phyloP scores from a whole-genome alignment of 805 yeast genomes.

The Pichia rugopelliculosa region DNA sequence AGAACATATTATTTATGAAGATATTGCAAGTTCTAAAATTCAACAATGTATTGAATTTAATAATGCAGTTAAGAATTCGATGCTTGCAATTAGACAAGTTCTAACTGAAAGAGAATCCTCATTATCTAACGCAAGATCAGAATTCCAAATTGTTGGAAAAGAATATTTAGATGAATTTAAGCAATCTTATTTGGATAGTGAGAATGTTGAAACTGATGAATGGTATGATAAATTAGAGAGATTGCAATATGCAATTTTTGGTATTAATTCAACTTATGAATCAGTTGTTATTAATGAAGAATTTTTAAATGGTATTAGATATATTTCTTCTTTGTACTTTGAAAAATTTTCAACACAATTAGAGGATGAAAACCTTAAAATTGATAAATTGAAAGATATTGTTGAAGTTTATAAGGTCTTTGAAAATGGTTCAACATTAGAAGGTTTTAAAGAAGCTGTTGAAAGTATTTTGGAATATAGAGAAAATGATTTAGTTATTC shows the following conservation, averaged over 20 bases:
- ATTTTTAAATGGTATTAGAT: slow-evolving; percentile 61
- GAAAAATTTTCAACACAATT: slow-evolving; percentile 35
- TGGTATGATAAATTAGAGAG: slow-evolving; percentile 67
- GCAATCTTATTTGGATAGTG: slow-evolving; percentile 46
- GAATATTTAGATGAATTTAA: slow-evolving; percentile 51
- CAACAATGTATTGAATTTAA: slow-evolving; percentile 20
- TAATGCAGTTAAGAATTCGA: slow-evolving; percentile 47
- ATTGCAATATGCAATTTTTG: slow-evolving; percentile 74
- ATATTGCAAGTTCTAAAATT: slow-evolving; percentile 25
- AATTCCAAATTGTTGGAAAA: slow-evolving; percentile 36
- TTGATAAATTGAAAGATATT: slow-evolving; percentile 35
- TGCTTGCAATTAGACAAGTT: slow-evolving; percentile 81
- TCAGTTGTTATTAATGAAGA: slow-evolving; percentile 50
- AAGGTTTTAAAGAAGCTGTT: slow-evolving; percentile 30
- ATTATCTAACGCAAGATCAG: slow-evolving; percentile 48
- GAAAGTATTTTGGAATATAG: slow-evolving; percentile 30
- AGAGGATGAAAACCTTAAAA: slow-evolving; percentile 32
- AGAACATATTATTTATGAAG: slow-evolving; percentile 56
- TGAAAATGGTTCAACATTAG: slow-evolving; percentile 30
- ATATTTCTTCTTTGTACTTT: slow-evolving; percentile 62
- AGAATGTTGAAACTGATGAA: slow-evolving; percentile 46
- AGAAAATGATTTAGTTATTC: slow-evolving; percentile 25
- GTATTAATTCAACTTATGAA: slow-evolving; percentile 66
- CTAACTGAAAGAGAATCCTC: slow-evolving; percentile 79
- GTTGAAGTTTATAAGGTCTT: slow-evolving; percentile 31